Evolutionary conservation across 2,329 filamentous ascomycete genomes (phyloP).

Genomic region (Fusarium anthophilum): DNA sequence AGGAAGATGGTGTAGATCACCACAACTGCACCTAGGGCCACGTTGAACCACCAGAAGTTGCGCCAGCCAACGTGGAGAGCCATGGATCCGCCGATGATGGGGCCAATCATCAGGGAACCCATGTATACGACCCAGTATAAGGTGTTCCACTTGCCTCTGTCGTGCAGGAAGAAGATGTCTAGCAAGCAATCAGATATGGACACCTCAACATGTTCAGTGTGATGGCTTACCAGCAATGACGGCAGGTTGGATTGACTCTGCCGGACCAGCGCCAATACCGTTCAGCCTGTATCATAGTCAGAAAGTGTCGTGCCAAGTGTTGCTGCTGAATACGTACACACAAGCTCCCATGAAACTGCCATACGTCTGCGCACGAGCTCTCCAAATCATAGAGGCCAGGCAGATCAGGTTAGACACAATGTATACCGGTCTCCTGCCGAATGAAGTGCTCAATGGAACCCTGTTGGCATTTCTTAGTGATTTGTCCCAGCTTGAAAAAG

Average conservation of each 20-base stretch:
- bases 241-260: not conserved
- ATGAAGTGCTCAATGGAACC: not conserved
- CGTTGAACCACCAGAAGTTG: not conserved
- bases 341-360: not conserved
- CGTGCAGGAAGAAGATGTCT: not conserved
- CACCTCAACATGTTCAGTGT: not conserved
- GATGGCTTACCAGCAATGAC: not conserved
- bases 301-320: not conserved
- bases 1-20: not conserved
- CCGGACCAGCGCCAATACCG: not conserved
- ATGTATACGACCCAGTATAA: not conserved
- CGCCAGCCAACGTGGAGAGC: not conserved
- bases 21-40: not conserved
- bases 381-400: not conserved
- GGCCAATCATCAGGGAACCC: not conserved
- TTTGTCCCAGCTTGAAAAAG: fast-evolving
- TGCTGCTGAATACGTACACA: not conserved
- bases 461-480: not conserved
- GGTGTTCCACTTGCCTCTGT: not conserved
- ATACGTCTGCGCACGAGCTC: not conserved
- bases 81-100: not conserved
- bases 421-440: not conserved
- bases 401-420: not conserved
- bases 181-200: not conserved
- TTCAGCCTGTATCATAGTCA: not conserved